phyloP scores from a whole-genome alignment of 2,329 filamentous ascomycete genomes.

The Sporothrix curviconia region DNA sequence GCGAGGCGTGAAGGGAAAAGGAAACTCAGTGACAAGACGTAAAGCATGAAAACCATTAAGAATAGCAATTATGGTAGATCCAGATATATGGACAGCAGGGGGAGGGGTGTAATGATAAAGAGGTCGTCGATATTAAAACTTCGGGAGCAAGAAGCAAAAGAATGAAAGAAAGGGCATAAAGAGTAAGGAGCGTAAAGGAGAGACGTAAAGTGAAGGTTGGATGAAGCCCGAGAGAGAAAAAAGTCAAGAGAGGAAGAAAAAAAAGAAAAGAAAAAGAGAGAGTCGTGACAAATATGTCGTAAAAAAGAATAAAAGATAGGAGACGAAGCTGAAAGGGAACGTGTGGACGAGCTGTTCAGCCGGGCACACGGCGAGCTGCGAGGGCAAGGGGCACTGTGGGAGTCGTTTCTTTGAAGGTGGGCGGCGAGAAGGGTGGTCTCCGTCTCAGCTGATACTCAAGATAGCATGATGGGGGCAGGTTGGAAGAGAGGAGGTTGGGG shows the following conservation, averaged over 20 bases:
- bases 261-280: not conserved
- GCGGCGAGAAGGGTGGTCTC: slow-evolving; percentile 3
- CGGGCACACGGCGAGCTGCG: not conserved
- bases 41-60: slow-evolving; percentile 17
- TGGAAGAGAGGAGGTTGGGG: not conserved
- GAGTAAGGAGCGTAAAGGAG: not conserved
- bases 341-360: not conserved
- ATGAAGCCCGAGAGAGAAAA: too few species aligned
- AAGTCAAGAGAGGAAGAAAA: not conserved
- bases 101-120: slow-evolving; percentile 9
- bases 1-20: not conserved
- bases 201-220: not conserved
- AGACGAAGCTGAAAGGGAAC: not conserved
- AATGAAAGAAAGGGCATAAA: not conserved
- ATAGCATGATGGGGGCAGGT: slow-evolving; percentile 2
- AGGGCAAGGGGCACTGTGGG: not conserved
- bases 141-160: not conserved
- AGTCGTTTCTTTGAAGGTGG: not conserved
- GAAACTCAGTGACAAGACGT: not conserved
- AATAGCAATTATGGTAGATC: slow-evolving; percentile 10
- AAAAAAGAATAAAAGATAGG: not conserved
- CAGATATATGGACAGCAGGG: slow-evolving; percentile 6
- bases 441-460: slow-evolving; percentile 8
- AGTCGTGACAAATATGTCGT: slow-evolving; percentile 1
- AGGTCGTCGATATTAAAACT: slow-evolving; percentile 1